A percentile compares a stretch with the other conserved stretches of the same genome.
phyloP scores from a whole-genome alignment of 352 stramenopile genomes.

The Phytophthora lateralis region DNA sequence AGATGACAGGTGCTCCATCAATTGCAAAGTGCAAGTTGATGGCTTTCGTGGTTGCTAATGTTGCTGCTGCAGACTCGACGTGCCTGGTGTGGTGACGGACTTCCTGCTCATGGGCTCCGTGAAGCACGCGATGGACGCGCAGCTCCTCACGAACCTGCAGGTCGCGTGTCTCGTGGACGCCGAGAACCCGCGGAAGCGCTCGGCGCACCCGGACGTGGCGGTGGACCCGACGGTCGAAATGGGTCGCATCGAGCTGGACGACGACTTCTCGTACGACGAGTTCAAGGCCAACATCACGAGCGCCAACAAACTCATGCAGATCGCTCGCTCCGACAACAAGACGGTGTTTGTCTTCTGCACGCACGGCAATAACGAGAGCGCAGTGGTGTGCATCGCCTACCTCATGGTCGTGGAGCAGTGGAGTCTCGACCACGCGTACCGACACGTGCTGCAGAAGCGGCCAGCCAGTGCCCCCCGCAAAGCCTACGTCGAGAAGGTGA shows the following conservation, averaged over 20 bases:
- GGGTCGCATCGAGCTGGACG: slow-evolving; percentile 62
- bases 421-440: slow-evolving; percentile 67
- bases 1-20: slow-evolving; percentile 26
- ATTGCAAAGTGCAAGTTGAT: not conserved
- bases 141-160: slow-evolving; percentile 61
- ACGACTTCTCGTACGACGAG: slow-evolving; percentile 64
- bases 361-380: slow-evolving; percentile 73
- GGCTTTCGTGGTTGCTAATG: slow-evolving; percentile 1
- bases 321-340: slow-evolving; percentile 41
- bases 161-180: slow-evolving; percentile 58
- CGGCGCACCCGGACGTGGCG: slow-evolving; percentile 15
- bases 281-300: slow-evolving; percentile 50
- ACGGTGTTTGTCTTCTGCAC: slow-evolving; percentile 78
- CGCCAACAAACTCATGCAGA: slow-evolving; percentile 56
- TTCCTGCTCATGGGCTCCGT: slow-evolving; percentile 67
- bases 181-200: slow-evolving; percentile 70
- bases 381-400: slow-evolving; percentile 69
- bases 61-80: slow-evolving; percentile 48
- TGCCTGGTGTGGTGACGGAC: slow-evolving; percentile 62
- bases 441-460: slow-evolving; percentile 62
- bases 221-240: slow-evolving; percentile 36
- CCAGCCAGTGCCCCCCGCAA: slow-evolving; percentile 65
- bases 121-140: slow-evolving; percentile 56
- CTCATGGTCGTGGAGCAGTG: slow-evolving; percentile 64
- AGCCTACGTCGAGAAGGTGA: slow-evolving; percentile 69